Conservation (phyloP, 2,329 filamentous ascomycete species). For the Calonectria naviculata region DNA sequence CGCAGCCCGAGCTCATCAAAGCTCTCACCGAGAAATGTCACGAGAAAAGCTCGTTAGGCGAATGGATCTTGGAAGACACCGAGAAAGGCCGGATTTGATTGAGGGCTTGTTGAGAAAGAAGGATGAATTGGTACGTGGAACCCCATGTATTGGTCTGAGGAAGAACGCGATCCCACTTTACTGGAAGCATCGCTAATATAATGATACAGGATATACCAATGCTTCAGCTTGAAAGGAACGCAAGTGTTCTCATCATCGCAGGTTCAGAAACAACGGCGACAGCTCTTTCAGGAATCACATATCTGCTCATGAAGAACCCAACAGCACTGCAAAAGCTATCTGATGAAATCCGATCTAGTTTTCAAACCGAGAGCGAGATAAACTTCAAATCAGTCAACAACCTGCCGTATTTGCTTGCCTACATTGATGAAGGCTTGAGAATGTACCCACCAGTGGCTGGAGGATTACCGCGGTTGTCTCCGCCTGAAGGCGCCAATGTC, state of each 20-base stretch:
- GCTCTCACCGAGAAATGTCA: background rate
- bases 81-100: background rate
- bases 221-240: background rate
- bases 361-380: background rate
- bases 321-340: background rate
- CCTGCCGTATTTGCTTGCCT: conserved; percentile 6
- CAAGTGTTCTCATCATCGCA: conserved; percentile 8
- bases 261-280: conserved; percentile 18
- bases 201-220: background rate
- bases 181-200: background rate
- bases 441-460: conserved; percentile 15
- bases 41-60: background rate
- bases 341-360: conserved; percentile 1
- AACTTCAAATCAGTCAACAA: background rate
- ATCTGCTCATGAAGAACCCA: background rate
- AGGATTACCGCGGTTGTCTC: background rate
- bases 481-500: background rate
- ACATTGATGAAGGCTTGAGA: conserved; percentile 7
- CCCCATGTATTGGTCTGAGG: too few relatives aligned
- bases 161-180: too few relatives aligned
- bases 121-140: background rate
- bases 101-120: background rate
- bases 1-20: background rate
- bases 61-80: background rate
- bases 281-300: conserved; percentile 6